Evolutionary conservation across 192 early-diverging fungal genomes (phyloP).

Genomic region (Podila verticillata): DNA sequence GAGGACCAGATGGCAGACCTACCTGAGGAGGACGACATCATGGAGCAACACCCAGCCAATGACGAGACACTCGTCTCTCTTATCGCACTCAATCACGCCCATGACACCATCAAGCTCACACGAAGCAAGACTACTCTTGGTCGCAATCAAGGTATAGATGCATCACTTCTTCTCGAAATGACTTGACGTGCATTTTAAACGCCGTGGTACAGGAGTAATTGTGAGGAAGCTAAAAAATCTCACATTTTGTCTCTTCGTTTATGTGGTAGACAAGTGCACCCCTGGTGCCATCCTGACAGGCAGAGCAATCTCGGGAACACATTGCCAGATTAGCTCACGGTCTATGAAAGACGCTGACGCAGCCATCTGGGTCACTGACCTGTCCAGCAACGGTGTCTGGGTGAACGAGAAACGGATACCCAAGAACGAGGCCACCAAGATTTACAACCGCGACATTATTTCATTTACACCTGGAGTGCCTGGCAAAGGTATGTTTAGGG

Average conservation of each 20-base stretch:
- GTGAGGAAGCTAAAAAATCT: too few relatives aligned
- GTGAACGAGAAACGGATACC: slow-evolving; percentile 26
- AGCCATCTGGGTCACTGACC: slow-evolving; percentile 37
- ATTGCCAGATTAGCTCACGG: slow-evolving; percentile 26
- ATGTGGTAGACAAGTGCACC: slow-evolving; percentile 22
- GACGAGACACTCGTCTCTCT: slow-evolving; percentile 4
- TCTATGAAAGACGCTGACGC: slow-evolving; percentile 19
- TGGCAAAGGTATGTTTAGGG: slow-evolving; percentile 10
- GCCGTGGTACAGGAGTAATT: too few relatives aligned
- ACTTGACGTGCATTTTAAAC: not conserved
- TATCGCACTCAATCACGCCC: not conserved
- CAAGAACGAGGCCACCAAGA: slow-evolving; percentile 20
- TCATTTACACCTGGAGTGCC: slow-evolving; percentile 8
- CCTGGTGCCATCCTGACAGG: slow-evolving; percentile 17
- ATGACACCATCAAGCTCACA: slow-evolving; percentile 2
- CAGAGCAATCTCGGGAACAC: slow-evolving; percentile 5
- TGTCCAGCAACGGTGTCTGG: slow-evolving; percentile 43
- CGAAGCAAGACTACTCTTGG: slow-evolving; percentile 26
- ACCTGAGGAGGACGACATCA: slow-evolving; percentile 14
- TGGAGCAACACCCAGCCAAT: not conserved
- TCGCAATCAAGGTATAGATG: not conserved
- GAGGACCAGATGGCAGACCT: slow-evolving; percentile 18
- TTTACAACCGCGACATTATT: slow-evolving; percentile 26
- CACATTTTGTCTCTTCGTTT: not conserved
- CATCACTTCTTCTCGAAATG: not conserved